Base-by-base conservation (phyloP, 441 rosid species). In the Populus hybrid region DNA sequence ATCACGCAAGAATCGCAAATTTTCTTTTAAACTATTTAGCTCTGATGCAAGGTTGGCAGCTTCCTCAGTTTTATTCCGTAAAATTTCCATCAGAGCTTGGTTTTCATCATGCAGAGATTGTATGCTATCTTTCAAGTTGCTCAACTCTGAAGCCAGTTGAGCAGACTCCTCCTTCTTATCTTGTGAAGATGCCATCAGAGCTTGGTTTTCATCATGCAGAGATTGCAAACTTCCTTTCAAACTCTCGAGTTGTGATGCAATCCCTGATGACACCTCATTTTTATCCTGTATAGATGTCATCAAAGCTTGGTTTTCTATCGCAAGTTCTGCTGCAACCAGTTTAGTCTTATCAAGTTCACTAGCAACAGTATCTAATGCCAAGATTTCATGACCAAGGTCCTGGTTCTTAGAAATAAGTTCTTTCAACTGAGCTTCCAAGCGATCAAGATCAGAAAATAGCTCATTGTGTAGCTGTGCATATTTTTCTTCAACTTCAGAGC, bases 401-500 rank as follows among this genome's bases (percentile, higher is more conserved):
- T 72, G 77, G 77, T 86, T 91, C 82, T 88, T 88, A 75, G 88
- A 86, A 82, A 81, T 76, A 82, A 94, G 85, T 81, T 88, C 87
- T 74, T 80, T 88, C 46, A 93, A 82, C 86, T 91, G 90, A 80
- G 72, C 82, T 72, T 93, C 96, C 72, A 92, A 82, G 78, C 30
- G 73, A 59, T 87, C 86, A 82, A 97, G 83, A 78, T 87, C 90
- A 77, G 93, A 86, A 76, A 90, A 77, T 66, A 90, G 73, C n/a
- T 85, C 90, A 82, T 53, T 77, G 79, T 87, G 89, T 80, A 70
- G 81, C 84, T 83, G 85, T 71, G 80, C 84, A 82, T 85, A 79
- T 75, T 72, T 86, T 78, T 87, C 92, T 82, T 91, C 97, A 69
- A 86, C 82, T 84, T 89, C 93, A 61, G 88, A 81, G 84, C 88